Percentiles rank a stretch among this genome's conserved stretches.
Evolutionary conservation across 768 basidiomycete genomes (phyloP).

Genomic region (Suillus plorans): DNA sequence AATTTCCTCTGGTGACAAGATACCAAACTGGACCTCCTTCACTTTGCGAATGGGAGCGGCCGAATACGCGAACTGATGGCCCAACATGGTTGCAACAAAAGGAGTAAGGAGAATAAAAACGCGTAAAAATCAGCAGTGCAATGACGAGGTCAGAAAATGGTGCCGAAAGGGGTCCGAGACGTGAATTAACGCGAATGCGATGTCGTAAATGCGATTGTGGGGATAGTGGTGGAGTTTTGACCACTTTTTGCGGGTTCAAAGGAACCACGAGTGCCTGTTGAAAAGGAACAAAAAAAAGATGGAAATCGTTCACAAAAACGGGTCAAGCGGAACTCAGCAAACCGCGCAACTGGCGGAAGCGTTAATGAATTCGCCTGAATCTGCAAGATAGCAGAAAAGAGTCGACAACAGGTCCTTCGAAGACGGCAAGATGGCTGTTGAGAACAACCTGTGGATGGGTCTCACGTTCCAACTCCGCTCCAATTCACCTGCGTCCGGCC

Average conservation of each 20-base stretch:
- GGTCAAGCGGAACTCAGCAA: slow-evolving; percentile 8
- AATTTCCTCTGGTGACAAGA: slow-evolving; percentile 98
- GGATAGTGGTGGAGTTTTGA: slow-evolving; percentile 10
- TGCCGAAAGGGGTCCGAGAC: slow-evolving; percentile 8
- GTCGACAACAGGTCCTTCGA: slow-evolving; percentile 6
- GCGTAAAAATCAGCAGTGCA: slow-evolving; percentile 15
- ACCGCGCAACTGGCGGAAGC: slow-evolving; percentile 1
- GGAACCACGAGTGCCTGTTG: background rate
- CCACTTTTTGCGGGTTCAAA: slow-evolving; percentile 20
- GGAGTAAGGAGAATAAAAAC: slow-evolving; percentile 9
- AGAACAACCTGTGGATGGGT: slow-evolving; percentile 34
- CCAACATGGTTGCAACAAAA: slow-evolving; percentile 56
- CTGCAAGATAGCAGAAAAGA: slow-evolving; percentile 1
- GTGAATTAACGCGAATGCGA: slow-evolving; percentile 29
- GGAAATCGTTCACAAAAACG: slow-evolving; percentile 14
- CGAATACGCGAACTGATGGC: slow-evolving; percentile 89
- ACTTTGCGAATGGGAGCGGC: slow-evolving; percentile 94
- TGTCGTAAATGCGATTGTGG: slow-evolving; percentile 11
- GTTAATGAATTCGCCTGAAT: slow-evolving; percentile 3
- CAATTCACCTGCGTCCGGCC: slow-evolving; percentile 23
- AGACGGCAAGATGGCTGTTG: slow-evolving; percentile 31
- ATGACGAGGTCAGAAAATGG: slow-evolving; percentile 4
- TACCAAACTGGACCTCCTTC: slow-evolving; percentile 97
- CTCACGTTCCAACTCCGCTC: slow-evolving; percentile 32
- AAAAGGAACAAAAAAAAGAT: slow-evolving; percentile 17